Percentiles rank a stretch among this genome's conserved stretches.
phyloP scores from a whole-genome alignment of 257 asterid species.

The Craterostigma plantagineum region DNA sequence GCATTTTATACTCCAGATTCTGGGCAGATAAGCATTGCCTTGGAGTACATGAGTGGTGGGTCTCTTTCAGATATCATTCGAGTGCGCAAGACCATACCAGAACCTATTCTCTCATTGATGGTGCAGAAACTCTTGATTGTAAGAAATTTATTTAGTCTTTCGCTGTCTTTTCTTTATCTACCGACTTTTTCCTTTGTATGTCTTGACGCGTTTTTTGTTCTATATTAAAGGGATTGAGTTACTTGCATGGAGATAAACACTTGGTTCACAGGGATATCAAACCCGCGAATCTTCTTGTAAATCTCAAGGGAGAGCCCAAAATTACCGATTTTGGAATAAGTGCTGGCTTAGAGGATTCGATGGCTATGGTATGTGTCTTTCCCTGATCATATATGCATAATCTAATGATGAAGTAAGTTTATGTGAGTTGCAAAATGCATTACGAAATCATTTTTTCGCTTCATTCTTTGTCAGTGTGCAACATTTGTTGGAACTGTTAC shows the following conservation, averaged over 20 bases:
- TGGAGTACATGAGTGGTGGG: constrained; percentile 97
- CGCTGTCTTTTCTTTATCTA: neutral
- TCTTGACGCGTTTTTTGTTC: neutral
- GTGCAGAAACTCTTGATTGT: constrained; percentile 77
- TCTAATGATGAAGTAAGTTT: constrained; percentile 2
- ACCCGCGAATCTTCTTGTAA: constrained; percentile 92
- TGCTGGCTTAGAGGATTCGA: constrained; percentile 91
- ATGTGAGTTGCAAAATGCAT: neutral
- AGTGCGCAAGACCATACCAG: constrained; percentile 51
- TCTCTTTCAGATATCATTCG: constrained; percentile 79
- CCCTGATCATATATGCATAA: too few relatives aligned
- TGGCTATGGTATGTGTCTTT: constrained; percentile 74
- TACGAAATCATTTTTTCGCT: neutral
- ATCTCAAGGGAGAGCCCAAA: constrained; percentile 92
- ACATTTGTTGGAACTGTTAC: constrained; percentile 98
- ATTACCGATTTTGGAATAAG: constrained; percentile 97
- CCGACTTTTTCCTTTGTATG: constrained; percentile 10
- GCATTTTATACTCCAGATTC: constrained; percentile 96
- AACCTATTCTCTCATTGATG: constrained; percentile 62
- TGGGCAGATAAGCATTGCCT: constrained; percentile 94
- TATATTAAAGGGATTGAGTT: constrained; percentile 51
- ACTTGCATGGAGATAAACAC: constrained; percentile 87
- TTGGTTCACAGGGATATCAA: constrained; percentile 97
- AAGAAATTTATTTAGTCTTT: constrained; percentile 14
- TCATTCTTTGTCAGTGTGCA: constrained; percentile 54